These are phyloP conservation scores for Oryza brachyantha DNA, from an alignment of 176 grass and related monocot genomes.

Conservation along the genomic window DNA sequence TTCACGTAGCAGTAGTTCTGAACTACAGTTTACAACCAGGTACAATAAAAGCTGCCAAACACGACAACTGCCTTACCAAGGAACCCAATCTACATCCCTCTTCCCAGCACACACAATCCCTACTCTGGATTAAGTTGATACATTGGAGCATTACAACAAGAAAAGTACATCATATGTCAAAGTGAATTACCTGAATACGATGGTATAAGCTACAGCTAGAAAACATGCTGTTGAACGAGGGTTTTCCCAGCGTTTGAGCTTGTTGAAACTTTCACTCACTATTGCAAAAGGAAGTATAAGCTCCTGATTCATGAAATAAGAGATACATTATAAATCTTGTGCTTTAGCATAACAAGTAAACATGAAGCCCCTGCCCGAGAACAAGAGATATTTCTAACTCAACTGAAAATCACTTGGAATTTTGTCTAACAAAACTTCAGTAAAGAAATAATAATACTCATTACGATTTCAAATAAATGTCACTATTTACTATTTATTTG, in stretches of 20 bases:
- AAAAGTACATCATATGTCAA: slow-evolving; percentile 10
- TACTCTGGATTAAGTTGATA: not conserved
- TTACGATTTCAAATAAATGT: too few species aligned
- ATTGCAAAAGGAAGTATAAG: slow-evolving; percentile 92
- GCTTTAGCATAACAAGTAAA: slow-evolving; percentile 11
- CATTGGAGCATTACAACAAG: slow-evolving; percentile 4
- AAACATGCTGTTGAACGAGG: slow-evolving; percentile 69
- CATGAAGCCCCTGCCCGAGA: not conserved
- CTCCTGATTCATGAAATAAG: slow-evolving; percentile 53
- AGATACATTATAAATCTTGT: slow-evolving; percentile 15
- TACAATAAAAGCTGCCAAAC: not conserved
- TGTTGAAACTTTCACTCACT: slow-evolving; percentile 64
- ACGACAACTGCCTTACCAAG: not conserved
- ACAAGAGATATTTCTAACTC: not conserved
- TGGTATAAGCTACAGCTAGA: slow-evolving; percentile 63
- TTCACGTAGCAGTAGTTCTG: not conserved
- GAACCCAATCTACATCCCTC: not conserved
- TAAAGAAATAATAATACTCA: not conserved
- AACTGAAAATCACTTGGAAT: not conserved
- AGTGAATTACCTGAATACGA: slow-evolving; percentile 71
- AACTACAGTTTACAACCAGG: slow-evolving; percentile 11
- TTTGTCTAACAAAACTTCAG: not conserved
- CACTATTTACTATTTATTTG: too few species aligned
- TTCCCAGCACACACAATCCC: slow-evolving; percentile 8
- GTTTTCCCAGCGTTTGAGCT: slow-evolving; percentile 82